phyloP scores from a whole-genome alignment of 306 rosid genomes.

The Vigna reflexopilosa region DNA sequence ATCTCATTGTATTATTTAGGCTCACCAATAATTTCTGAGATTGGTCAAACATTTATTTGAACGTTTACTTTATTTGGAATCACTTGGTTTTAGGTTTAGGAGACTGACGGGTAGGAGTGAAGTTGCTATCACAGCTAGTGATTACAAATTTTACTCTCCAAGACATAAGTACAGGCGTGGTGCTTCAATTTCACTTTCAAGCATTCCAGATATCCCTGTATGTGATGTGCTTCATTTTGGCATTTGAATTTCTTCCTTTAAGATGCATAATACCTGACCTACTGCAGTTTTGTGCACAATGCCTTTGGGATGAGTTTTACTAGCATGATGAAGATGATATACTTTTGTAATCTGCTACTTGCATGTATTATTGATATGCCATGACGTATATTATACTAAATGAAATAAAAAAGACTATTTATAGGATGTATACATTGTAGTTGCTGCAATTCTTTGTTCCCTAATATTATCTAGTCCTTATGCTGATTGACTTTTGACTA shows the following conservation, averaged over 20 bases:
- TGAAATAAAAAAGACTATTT: slow-evolving; percentile 16
- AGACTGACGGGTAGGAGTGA: slow-evolving; percentile 92
- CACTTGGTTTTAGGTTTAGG: slow-evolving; percentile 71
- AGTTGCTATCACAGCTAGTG: slow-evolving; percentile 72
- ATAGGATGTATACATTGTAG: slow-evolving; percentile 32
- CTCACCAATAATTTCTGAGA: too few relatives aligned
- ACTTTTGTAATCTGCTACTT: slow-evolving; percentile 27
- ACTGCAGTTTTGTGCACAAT: slow-evolving; percentile 15
- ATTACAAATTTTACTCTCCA: slow-evolving; percentile 93
- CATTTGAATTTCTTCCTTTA: slow-evolving; percentile 34
- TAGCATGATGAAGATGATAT: slow-evolving; percentile 35
- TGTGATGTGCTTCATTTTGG: slow-evolving; percentile 51
- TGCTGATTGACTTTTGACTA: slow-evolving; percentile 38
- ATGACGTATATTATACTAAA: neutral
- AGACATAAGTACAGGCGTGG: slow-evolving; percentile 89
- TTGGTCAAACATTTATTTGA: too few relatives aligned
- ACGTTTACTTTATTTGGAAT: too few relatives aligned
- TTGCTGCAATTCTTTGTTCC: slow-evolving; percentile 31
- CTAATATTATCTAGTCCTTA: slow-evolving; percentile 15
- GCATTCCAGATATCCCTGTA: slow-evolving; percentile 74
- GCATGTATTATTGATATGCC: slow-evolving; percentile 5
- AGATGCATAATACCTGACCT: slow-evolving; percentile 31
- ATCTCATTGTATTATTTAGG: too few relatives aligned
- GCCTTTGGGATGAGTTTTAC: slow-evolving; percentile 23
- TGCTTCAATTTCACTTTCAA: slow-evolving; percentile 67